phyloP scores from a whole-genome alignment of 768 basidiomycete species.

The Lyophyllum semitale region DNA sequence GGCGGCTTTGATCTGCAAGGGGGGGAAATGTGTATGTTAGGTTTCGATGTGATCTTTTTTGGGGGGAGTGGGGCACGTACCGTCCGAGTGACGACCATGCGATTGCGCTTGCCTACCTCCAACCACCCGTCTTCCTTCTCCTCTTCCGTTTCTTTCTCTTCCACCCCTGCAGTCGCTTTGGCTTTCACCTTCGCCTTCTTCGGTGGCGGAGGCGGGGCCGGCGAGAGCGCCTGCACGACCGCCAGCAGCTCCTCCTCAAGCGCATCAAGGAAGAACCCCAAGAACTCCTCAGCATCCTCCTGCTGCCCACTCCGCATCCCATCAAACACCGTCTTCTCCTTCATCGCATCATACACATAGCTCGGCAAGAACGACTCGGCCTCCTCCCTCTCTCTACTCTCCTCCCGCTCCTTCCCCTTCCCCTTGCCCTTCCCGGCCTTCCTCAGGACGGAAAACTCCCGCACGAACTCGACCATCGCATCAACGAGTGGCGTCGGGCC shows the following conservation, averaged over 20 bases:
- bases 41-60: not conserved
- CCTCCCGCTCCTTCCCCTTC: constrained; percentile 26
- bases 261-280: constrained; percentile 96
- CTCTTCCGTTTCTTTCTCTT: constrained; percentile 36
- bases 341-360: constrained; percentile 90
- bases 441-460: constrained; percentile 58
- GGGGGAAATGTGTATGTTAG: not conserved
- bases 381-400: constrained; percentile 32
- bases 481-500: constrained; percentile 58
- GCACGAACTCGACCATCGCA: constrained; percentile 73
- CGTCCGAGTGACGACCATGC: constrained; percentile 75
- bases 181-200: constrained; percentile 26
- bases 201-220: constrained; percentile 45
- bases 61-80: constrained; percentile 42
- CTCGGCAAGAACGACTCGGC: constrained; percentile 81
- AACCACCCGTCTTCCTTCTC: constrained; percentile 75
- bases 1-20: constrained; percentile 63
- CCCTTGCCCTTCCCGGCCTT: constrained; percentile 32
- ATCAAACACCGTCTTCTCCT: constrained; percentile 91
- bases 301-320: constrained; percentile 94
- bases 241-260: constrained; percentile 88
- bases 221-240: constrained; percentile 49
- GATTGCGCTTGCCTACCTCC: constrained; percentile 91
- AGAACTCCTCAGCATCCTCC: constrained; percentile 97
- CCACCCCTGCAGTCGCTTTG: constrained; percentile 30